A percentile compares a stretch with the other conserved stretches of the same genome.
Evolutionary conservation across 176 grass and related monocot species (phyloP).

Genomic region (Echinochloa phyllopogon): DNA sequence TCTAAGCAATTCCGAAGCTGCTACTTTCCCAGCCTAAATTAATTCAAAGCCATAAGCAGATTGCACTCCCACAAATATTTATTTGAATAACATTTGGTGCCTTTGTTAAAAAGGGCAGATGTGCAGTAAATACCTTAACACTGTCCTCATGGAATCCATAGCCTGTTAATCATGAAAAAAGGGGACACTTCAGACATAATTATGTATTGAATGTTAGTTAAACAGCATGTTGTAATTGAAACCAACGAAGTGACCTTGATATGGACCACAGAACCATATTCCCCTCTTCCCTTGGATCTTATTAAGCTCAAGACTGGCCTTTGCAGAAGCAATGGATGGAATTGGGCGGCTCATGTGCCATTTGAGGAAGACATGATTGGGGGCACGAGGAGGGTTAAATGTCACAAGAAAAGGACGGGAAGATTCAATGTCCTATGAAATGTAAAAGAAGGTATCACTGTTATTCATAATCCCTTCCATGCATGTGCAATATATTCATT

Average conservation of each 20-base stretch:
- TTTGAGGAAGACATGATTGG: conserved; percentile 65
- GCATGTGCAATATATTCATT: background rate
- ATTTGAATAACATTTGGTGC: background rate
- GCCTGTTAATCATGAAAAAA: conserved; percentile 46
- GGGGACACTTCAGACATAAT: background rate
- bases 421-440: conserved; percentile 65
- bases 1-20: conserved; percentile 59
- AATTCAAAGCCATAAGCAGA: background rate
- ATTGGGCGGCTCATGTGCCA: conserved; percentile 82
- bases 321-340: conserved; percentile 70
- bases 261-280: conserved; percentile 91
- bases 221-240: background rate
- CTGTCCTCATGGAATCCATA: conserved; percentile 85
- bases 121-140: conserved; percentile 41
- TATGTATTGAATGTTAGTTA: background rate
- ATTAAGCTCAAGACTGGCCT: conserved; percentile 64
- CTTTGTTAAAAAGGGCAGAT: background rate
- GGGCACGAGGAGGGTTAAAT: conserved; percentile 65
- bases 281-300: conserved; percentile 74
- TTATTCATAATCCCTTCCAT: background rate
- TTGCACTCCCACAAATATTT: background rate
- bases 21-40: conserved; percentile 64
- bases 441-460: background rate
- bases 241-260: conserved; percentile 57
- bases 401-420: conserved; percentile 65